Evolutionary conservation across 306 rosid species (phyloP), one percentile per base, ranked within the genome.

Genomic region (Quillaja saponaria): DNA sequence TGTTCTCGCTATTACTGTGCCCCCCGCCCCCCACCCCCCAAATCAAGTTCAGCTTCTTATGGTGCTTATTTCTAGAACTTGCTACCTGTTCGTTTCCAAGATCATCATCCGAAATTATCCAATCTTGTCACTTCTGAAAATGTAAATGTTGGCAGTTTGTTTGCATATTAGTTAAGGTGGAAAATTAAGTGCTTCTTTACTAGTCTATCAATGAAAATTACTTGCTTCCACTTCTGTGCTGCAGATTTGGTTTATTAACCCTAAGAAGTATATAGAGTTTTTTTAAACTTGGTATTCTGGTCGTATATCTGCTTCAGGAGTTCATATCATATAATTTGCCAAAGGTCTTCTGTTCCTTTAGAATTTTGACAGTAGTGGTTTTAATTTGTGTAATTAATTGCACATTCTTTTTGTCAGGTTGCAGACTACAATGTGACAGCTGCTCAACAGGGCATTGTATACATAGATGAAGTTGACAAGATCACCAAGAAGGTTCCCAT

Each of bases 381-480:
- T 31, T 39, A 25, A 4, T 25, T 25, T 25, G 31, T 25, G 4
- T 25, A 17, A 55, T 9, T 16, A 11, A 25, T n/a, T 47, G 33
- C 7, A 47, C 55, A 33, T 74, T 10, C 14, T 62, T 58, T 51
- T 64, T 48, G 75, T 12, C 81, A 94, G 96, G 97, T 81, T 69
- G 95, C 99, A 50, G 97, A 94, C 75, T 94, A 94, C 72, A 89
- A 94, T 64, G 94, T 87, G 64, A 77, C 89, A 67, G 99, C 95
- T 80, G 96, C 97, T 15, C 99, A 89, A 65, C 97, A 87, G 69
- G 99, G 99, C 78, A 89, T 94, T 78, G 91, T 94, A 49, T 94
- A 94, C 83, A 94, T 94, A 65, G 97, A 94, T 15, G 99, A 94
- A 94, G 97, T 94, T 72, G 97, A 89, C 78, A 94, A 89, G 80